Base-by-base conservation (phyloP, 2,329 filamentous ascomycete genomes). In the Aureobasidium sp. region DNA sequence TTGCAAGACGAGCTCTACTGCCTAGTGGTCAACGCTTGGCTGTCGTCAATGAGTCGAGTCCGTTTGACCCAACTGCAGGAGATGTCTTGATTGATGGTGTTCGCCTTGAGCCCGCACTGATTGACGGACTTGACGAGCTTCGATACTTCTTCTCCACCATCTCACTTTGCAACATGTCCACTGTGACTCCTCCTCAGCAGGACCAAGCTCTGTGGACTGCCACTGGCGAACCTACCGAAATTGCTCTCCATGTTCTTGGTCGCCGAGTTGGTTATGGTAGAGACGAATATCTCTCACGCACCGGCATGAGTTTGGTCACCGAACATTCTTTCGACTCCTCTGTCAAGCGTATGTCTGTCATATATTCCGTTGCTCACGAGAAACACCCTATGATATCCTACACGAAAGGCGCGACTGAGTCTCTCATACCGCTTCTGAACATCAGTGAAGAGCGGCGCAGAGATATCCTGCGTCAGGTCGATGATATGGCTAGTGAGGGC, bases 161-260 rank as follows among this genome's bases (percentile, higher is more conserved):
- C 6, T 78, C 82, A 0, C 74, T 86, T 42, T 82, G 82, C 42
- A 86, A 86, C 60, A 70, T 86, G 19, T 81, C 83, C 2, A 77
- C 76, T 32, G 77, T 82, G 4, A 70, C 70, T 40, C n/a, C 32
- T 61, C 77, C 82, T 57, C 71, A 80, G 57, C 71, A 70, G 38
- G 71, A 79, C 14, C 71, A 75, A n/a, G 73, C 77, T 25, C 69
- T 75, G 50, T 86, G 83, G 83, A 74, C 79, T 55, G 80, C 79
- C 76, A 80, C 44, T 3, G 84, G 83, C 38, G 82, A 85, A 58
- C 81, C 82, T 0, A 87, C 84, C 1, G 85, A 88, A 60, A 85
- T 88, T 56, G 84, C 85, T 2, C 85, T 88, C 41, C 84, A 87
- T 60, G 85, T 88, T 0, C 86, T 88, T 62, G 82, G 83, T 6